Percentiles rank a stretch among this genome's conserved stretches.
Evolutionary conservation across 768 basidiomycete genomes (phyloP).

Genomic region (Xerocomus brunneocitrinus): DNA sequence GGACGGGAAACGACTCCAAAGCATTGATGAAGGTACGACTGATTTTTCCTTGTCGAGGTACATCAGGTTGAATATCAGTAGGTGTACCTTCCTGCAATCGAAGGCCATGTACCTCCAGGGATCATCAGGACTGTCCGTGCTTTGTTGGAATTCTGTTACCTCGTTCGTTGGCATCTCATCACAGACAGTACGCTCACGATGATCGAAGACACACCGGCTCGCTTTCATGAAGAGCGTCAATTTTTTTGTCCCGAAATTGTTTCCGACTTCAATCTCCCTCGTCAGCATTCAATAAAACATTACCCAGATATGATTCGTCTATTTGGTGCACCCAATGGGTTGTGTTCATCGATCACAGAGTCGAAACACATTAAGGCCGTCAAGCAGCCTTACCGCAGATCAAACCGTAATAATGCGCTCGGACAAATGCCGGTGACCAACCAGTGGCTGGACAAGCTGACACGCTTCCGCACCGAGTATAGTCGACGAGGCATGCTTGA

Average conservation of each 20-base stretch:
- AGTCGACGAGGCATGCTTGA: too few relatives aligned
- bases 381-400: slow-evolving; percentile 31
- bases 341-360: slow-evolving; percentile 37
- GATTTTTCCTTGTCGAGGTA: not conserved
- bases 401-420: slow-evolving; percentile 21
- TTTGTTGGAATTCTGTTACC: not conserved
- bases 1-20: slow-evolving; percentile 38
- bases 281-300: not conserved
- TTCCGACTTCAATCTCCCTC: too few relatives aligned
- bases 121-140: not conserved
- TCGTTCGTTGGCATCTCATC: not conserved
- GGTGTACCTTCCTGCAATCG: not conserved
- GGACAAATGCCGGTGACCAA: slow-evolving; percentile 32
- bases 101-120: not conserved
- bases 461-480: too few relatives aligned
- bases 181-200: too few relatives aligned
- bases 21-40: slow-evolving; percentile 34
- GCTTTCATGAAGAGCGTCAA: too few relatives aligned
- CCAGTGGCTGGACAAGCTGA: slow-evolving; percentile 1
- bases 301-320: slow-evolving; percentile 20
- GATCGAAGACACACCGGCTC: too few relatives aligned
- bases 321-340: slow-evolving; percentile 34
- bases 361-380: slow-evolving; percentile 13
- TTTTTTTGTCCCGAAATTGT: too few relatives aligned
- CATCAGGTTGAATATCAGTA: not conserved